Evolutionary conservation across 176 grass and related monocot genomes (phyloP), one percentile per base, ranked within the genome.

Genomic region (Oryza rufipogon): DNA sequence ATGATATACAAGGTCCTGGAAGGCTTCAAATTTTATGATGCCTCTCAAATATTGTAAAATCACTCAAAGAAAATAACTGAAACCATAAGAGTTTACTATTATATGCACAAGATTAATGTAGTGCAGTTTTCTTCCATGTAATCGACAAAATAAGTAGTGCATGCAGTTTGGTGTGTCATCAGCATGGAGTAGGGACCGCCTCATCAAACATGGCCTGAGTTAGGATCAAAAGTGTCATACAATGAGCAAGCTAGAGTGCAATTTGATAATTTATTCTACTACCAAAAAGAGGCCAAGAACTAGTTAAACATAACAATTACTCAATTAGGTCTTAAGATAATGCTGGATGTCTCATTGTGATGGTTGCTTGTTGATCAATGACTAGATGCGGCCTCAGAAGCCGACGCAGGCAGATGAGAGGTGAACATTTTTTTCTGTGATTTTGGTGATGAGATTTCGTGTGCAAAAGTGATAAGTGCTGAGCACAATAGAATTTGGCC

Each of bases 331-430:
- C 33, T 65, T 79, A 68, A 54, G 46, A 87, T 81, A 87, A 68
- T 33, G 70, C 17, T 42, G 63, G 71, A 81, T 87, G 75, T 87
- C 58, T 68, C 47, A 2, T 44, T 44, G 45, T 13, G 41, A 30
- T 2, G 22, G 63, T 68, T 32, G 46, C 58, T 32, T 70, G 44
- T 67, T 85, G 73, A 65, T 45, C 11, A 45, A 80, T 81, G 85
- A 87, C 47, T 75, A 81, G 78, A 87, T 81, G 63, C 23, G 77
- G 76, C 58, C 49, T 22, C 66, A 74, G 70, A 74, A 74, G 70
- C 70, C 1, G 44, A 13, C n/a, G n/a, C 70, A 46, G 23, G 20
- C 42, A 52, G 73, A 20, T 33, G 47, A 32, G 11, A 30, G 44
- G 28, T 20, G 3, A 33, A 33, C 0, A 56, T 11, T 54, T 32